Evolutionary conservation across 257 asterid genomes (phyloP).

Genomic region (Lithospermum erythrorhizon): DNA sequence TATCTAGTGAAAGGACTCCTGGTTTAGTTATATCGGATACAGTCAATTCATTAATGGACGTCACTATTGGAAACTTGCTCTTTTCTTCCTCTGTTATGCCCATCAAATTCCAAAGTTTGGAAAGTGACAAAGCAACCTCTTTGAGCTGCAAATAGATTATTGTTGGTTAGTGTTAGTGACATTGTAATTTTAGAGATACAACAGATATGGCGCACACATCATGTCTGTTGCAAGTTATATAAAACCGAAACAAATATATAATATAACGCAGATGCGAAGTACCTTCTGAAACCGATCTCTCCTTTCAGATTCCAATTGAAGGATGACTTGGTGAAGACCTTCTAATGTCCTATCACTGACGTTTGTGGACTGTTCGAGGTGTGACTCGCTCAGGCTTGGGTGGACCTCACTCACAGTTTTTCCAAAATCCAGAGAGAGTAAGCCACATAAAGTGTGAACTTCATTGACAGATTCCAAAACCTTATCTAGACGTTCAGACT

Average conservation of each 20-base stretch:
- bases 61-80: slow-evolving; percentile 40
- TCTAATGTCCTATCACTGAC: slow-evolving; percentile 68
- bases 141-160: slow-evolving; percentile 46
- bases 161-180: neutral
- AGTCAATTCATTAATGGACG: slow-evolving; percentile 40
- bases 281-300: slow-evolving; percentile 82
- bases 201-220: too few relatives aligned
- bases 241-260: slow-evolving; percentile 5
- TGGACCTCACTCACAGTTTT: slow-evolving; percentile 68
- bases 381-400: slow-evolving; percentile 70
- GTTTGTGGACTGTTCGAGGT: slow-evolving; percentile 53
- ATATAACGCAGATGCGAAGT: slow-evolving; percentile 9
- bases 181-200: too few relatives aligned
- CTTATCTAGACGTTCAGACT: slow-evolving; percentile 80
- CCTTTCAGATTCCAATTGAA: slow-evolving; percentile 59
- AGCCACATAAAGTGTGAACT: slow-evolving; percentile 70
- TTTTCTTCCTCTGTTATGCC: slow-evolving; percentile 59
- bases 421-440: slow-evolving; percentile 68
- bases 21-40: slow-evolving; percentile 61
- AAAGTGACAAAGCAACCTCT: slow-evolving; percentile 58
- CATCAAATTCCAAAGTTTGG: slow-evolving; percentile 89
- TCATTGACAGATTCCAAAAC: slow-evolving; percentile 72
- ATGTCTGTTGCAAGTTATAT: neutral
- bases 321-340: slow-evolving; percentile 65
- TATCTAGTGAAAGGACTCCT: slow-evolving; percentile 58